phyloP scores from a whole-genome alignment of 1,284 basidiomycete species.

The Cronartium quercuum region DNA sequence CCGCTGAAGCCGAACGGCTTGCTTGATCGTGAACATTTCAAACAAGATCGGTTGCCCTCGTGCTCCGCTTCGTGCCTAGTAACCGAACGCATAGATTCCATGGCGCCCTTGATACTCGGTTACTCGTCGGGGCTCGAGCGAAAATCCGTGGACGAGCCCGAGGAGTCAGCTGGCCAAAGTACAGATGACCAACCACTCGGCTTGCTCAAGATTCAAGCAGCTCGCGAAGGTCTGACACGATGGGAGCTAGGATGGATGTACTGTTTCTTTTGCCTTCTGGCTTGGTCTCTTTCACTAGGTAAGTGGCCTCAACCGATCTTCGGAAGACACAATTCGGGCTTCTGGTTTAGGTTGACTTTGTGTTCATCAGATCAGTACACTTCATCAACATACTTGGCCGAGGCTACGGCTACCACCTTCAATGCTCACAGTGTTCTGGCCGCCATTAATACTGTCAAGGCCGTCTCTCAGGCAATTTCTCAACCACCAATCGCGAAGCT shows the following conservation, averaged over 20 bases:
- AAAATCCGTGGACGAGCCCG: no score
- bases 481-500: constrained; percentile 51
- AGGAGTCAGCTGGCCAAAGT: no score
- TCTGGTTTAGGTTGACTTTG: neutral
- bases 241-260: constrained; percentile 42
- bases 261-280: constrained; percentile 46
- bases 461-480: constrained; percentile 47
- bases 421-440: constrained; percentile 47
- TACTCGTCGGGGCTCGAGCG: no score
- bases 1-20: no score
- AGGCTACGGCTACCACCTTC: constrained; percentile 47
- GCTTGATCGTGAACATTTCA: no score
- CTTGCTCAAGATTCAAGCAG: constrained; percentile 3
- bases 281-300: constrained; percentile 49
- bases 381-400: constrained; percentile 44
- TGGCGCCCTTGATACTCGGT: no score
- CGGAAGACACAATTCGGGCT: neutral
- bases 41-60: no score
- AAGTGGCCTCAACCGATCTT: constrained; percentile 8
- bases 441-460: constrained; percentile 47
- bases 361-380: constrained; percentile 45
- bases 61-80: no score
- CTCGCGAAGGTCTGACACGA: neutral
- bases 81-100: no score
- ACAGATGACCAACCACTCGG: neutral